These are phyloP conservation scores for Canna indica DNA, from an alignment of 176 grass and related monocot species.

Conservation along the genomic window DNA sequence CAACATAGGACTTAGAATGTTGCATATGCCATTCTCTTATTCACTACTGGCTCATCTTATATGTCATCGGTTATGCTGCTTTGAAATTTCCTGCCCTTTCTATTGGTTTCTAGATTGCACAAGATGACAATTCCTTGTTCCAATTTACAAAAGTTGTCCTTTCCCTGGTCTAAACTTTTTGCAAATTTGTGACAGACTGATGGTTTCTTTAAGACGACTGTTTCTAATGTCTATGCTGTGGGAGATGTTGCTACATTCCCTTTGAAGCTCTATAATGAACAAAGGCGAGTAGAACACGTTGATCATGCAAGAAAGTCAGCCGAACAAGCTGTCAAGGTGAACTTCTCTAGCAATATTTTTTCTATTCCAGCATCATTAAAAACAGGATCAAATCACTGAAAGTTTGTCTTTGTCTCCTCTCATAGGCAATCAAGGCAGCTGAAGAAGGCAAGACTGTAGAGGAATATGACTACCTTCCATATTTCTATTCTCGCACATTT, in stretches of 20 bases:
- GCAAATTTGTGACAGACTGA: background rate
- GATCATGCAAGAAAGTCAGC: slow-evolving; percentile 14
- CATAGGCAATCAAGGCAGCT: slow-evolving; percentile 63
- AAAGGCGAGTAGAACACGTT: slow-evolving; percentile 12
- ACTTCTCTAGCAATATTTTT: background rate
- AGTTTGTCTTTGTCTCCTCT: background rate
- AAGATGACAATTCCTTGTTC: too few species aligned
- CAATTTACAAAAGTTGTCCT: background rate
- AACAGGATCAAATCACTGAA: background rate
- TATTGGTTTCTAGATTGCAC: too few species aligned
- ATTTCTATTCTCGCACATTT: slow-evolving; percentile 88
- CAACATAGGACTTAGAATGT: too few species aligned
- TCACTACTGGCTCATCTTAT: too few species aligned
- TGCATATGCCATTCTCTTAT: too few species aligned
- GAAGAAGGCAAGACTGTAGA: slow-evolving; percentile 39
- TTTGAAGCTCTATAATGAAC: slow-evolving; percentile 1
- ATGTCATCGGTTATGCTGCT: too few species aligned
- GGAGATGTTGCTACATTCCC: slow-evolving; percentile 15
- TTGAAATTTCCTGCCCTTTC: too few species aligned
- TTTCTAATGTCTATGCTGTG: slow-evolving; percentile 12
- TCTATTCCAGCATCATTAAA: background rate
- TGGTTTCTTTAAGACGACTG: slow-evolving; percentile 4
- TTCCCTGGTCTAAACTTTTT: background rate
- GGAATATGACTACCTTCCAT: slow-evolving; percentile 87
- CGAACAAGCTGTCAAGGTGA: slow-evolving; percentile 11